These are phyloP conservation scores for Penicillium sp. DNA, from an alignment of 2,329 filamentous ascomycete species.

Conservation along the genomic window DNA sequence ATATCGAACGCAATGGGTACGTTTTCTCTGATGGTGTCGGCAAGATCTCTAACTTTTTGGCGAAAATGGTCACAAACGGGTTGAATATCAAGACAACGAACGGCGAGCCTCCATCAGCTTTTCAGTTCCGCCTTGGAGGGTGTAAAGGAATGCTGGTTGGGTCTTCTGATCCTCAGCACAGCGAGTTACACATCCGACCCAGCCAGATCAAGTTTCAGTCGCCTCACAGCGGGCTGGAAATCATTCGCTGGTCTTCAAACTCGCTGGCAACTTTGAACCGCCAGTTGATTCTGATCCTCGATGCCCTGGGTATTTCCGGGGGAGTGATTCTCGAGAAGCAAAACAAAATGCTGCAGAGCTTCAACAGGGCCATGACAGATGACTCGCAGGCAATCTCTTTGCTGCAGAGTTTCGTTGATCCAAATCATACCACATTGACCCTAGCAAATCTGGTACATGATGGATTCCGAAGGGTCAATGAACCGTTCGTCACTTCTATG, in stretches of 20 bases:
- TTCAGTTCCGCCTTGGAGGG: slow-evolving; percentile 88
- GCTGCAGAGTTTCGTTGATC: slow-evolving; percentile 74
- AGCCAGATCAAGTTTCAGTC: slow-evolving; percentile 87
- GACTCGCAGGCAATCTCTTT: slow-evolving; percentile 63
- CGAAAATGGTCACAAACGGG: slow-evolving; percentile 69
- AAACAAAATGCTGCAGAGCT: slow-evolving; percentile 62
- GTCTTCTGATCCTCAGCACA: slow-evolving; percentile 65
- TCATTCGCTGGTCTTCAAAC: slow-evolving; percentile 76
- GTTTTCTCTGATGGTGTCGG: slow-evolving; percentile 92
- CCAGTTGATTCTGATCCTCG: slow-evolving; percentile 84
- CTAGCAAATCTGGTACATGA: slow-evolving; percentile 74
- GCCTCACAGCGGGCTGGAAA: slow-evolving; percentile 70
- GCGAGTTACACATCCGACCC: slow-evolving; percentile 72
- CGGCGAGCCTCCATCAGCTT: slow-evolving; percentile 69
- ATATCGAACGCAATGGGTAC: slow-evolving; percentile 67
- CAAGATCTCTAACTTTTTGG: slow-evolving; percentile 78
- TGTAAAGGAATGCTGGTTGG: slow-evolving; percentile 85
- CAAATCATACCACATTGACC: slow-evolving; percentile 73
- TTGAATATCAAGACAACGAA: slow-evolving; percentile 59
- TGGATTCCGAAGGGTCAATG: slow-evolving; percentile 70
- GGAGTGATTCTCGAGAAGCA: slow-evolving; percentile 67
- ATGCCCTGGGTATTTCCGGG: slow-evolving; percentile 69
- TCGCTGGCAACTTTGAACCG: slow-evolving; percentile 80
- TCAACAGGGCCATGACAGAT: slow-evolving; percentile 68
- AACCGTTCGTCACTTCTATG: slow-evolving; percentile 80